Conservation (phyloP, 192 early-diverging fungal species). For the Piromyces finnis region DNA sequence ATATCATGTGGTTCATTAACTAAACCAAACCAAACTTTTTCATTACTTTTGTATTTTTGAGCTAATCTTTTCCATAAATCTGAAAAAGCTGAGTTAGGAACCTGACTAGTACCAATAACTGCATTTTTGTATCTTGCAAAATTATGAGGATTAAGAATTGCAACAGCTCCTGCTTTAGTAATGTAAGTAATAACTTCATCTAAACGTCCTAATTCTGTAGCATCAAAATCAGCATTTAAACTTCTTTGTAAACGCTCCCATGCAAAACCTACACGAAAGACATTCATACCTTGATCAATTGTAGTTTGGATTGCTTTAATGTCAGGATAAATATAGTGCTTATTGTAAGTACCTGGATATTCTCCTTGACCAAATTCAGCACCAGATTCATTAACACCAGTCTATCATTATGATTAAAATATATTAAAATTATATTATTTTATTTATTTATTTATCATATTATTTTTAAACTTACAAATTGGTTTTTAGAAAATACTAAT, state of each 20-base stretch:
- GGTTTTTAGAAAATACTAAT: neutral
- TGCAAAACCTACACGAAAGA: neutral
- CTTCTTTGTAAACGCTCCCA: neutral
- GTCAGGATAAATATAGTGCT: neutral
- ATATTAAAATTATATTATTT: neutral
- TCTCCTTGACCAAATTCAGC: neutral
- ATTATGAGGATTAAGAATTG: neutral
- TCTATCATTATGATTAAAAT: neutral
- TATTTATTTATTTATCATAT: neutral
- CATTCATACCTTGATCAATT: neutral
- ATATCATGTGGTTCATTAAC: constrained; percentile 8
- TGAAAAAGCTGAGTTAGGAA: neutral
- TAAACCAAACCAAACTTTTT: constrained; percentile 1
- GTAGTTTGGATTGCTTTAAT: neutral
- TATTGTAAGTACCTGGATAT: neutral
- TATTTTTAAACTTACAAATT: neutral
- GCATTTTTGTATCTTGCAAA: neutral
- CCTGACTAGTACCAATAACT: neutral
- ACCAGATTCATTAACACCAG: neutral
- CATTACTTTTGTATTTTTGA: neutral
- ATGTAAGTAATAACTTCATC: neutral
- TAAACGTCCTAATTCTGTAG: neutral
- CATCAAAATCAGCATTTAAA: neutral
- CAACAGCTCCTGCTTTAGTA: neutral
- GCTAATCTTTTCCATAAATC: neutral